Evolutionary conservation across 768 basidiomycete genomes (phyloP).

Genomic region (Cyathus striatus): DNA sequence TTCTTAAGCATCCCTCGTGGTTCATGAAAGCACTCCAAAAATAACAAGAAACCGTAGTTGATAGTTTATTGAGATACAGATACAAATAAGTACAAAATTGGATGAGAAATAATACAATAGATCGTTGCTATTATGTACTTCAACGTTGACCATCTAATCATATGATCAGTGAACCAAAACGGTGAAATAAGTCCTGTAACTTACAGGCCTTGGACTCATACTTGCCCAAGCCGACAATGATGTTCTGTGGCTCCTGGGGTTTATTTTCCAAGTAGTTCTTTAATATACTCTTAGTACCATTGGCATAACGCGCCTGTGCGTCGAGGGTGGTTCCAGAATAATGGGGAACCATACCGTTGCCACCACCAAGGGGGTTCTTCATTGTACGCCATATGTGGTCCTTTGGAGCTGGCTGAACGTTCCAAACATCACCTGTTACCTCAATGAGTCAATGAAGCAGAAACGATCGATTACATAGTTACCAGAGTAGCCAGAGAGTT

Average conservation of each 20-base stretch:
- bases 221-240: conserved; percentile 66
- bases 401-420: conserved; percentile 80
- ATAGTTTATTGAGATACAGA: background rate
- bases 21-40: too few species aligned
- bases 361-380: conserved; percentile 77
- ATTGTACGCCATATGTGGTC: conserved; percentile 84
- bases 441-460: conserved; percentile 23
- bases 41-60: background rate
- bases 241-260: conserved; percentile 70
- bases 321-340: conserved; percentile 89
- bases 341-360: conserved; percentile 88
- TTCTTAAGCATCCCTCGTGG: too few species aligned
- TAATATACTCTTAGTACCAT: conserved; percentile 64
- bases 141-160: conserved; percentile 48
- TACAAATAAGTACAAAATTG: background rate
- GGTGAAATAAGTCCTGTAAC: conserved; percentile 9
- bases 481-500: conserved; percentile 57
- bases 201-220: conserved; percentile 43
- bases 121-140: too few species aligned
- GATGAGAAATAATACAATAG: too few species aligned
- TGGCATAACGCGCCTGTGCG: conserved; percentile 83
- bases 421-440: conserved; percentile 66
- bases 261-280: conserved; percentile 61
- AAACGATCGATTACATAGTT: background rate
- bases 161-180: background rate